phyloP scores from a whole-genome alignment of 2,329 filamentous ascomycete genomes.

The Meredithiella fracta region DNA sequence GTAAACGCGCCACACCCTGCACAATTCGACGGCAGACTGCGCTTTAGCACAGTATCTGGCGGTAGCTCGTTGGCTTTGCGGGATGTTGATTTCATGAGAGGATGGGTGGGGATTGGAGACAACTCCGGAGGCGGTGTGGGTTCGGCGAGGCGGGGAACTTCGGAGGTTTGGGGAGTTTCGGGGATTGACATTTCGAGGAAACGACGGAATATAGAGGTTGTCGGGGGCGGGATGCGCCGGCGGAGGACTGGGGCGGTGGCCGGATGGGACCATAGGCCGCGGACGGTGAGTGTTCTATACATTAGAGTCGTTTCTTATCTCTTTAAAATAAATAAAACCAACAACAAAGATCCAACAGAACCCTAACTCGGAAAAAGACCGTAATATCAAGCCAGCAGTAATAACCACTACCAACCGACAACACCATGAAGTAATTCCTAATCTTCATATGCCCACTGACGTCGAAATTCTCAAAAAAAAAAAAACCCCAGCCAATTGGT shows the following conservation, averaged over 20 bases:
- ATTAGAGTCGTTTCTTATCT: not conserved
- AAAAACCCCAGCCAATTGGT: not conserved
- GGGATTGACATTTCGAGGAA: not conserved
- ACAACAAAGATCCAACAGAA: conserved; percentile 2
- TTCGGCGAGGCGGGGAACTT: not conserved
- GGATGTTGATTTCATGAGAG: not conserved
- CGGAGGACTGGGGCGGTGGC: not conserved
- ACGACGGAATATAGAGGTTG: not conserved
- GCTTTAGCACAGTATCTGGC: not conserved
- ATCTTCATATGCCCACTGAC: conserved; percentile 3
- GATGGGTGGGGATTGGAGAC: not conserved
- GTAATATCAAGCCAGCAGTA: not conserved
- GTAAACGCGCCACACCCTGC: conserved; percentile 49
- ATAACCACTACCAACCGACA: not conserved
- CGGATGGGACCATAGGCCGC: conserved; percentile 2
- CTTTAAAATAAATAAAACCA: not conserved
- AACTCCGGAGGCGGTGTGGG: not conserved
- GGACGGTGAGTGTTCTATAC: conserved; percentile 11
- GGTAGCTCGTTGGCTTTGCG: not conserved
- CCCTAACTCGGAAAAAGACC: not conserved
- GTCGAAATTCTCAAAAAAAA: conserved; percentile 4
- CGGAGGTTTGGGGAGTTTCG: not conserved
- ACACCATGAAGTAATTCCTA: not conserved
- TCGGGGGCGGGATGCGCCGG: not conserved
- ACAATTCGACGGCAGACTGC: conserved; percentile 38